These are phyloP conservation scores for Phytopythium kandeliae DNA, from an alignment of 352 stramenopile genomes.

Conservation along the genomic window DNA sequence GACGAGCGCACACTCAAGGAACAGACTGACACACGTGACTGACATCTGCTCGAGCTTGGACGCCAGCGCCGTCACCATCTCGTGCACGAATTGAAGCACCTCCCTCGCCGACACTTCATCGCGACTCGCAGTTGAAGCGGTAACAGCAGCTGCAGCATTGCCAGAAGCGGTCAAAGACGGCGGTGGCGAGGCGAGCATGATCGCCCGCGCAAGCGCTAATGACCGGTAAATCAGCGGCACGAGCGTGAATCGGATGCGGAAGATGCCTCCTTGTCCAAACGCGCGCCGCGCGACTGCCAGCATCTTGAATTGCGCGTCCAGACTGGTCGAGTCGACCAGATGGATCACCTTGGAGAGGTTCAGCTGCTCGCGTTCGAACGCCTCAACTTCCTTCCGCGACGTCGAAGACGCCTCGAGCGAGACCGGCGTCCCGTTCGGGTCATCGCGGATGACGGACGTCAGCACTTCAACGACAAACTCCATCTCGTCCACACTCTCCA, in stretches of 20 bases:
- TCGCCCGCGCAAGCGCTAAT: constrained; percentile 69
- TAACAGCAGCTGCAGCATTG: no score
- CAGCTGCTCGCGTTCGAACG: constrained; percentile 85
- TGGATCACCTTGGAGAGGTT: constrained; percentile 93
- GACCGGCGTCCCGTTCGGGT: constrained; percentile 27
- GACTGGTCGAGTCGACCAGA: constrained; percentile 82
- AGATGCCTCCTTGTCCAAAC: constrained; percentile 82
- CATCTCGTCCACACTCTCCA: constrained; percentile 31
- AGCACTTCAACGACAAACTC: constrained; percentile 75
- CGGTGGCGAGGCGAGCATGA: constrained; percentile 12
- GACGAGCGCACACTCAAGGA: constrained; percentile 90
- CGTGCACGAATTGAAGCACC: constrained; percentile 97
- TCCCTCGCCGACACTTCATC: constrained; percentile 77
- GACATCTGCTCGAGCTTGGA: constrained; percentile 73
- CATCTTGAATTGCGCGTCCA: constrained; percentile 50
- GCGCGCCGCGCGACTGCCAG: constrained; percentile 58
- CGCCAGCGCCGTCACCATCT: constrained; percentile 92
- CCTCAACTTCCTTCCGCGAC: constrained; percentile 22
- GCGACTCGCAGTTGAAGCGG: background rate
- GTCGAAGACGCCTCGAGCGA: constrained; percentile 3
- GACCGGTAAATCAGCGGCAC: constrained; percentile 91
- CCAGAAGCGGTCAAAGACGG: background rate
- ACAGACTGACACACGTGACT: constrained; percentile 89
- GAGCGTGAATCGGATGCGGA: constrained; percentile 90
- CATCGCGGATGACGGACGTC: constrained; percentile 87